Evolutionary conservation across 306 rosid species (phyloP).

Genomic region (Psophocarpus tetragonolobus): DNA sequence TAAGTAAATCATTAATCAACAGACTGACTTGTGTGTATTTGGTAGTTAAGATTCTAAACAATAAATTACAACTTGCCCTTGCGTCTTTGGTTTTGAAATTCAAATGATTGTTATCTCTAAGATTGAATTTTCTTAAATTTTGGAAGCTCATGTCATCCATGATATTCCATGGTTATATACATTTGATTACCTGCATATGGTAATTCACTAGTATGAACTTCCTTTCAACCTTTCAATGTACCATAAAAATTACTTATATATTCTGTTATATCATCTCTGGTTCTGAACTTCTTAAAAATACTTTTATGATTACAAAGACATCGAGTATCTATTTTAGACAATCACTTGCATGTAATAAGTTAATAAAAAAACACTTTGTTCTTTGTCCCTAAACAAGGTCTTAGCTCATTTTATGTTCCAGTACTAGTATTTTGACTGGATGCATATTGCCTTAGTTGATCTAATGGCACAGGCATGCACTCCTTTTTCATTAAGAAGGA

Average conservation of each 20-base stretch:
- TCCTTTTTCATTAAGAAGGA: neutral
- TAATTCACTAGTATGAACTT: neutral
- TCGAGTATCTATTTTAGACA: neutral
- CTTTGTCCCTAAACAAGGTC: neutral
- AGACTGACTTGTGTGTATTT: neutral
- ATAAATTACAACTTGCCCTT: neutral
- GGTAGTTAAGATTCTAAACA: neutral
- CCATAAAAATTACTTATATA: neutral
- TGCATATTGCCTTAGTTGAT: neutral
- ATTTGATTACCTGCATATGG: neutral
- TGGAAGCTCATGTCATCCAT: neutral
- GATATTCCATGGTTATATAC: neutral
- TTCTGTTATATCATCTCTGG: neutral
- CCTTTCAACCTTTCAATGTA: neutral
- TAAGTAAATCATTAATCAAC: neutral
- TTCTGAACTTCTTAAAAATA: neutral
- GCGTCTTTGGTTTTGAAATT: neutral
- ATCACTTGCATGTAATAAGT: too few relatives aligned
- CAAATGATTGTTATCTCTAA: too few relatives aligned
- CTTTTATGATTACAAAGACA: neutral
- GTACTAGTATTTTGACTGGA: neutral
- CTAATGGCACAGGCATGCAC: neutral
- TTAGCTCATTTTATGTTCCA: neutral
- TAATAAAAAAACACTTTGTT: neutral
- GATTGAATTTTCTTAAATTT: neutral